Evolutionary conservation across 164 flowering plant species (phyloP).

Genomic region (Chloranthus sessilifolius): DNA sequence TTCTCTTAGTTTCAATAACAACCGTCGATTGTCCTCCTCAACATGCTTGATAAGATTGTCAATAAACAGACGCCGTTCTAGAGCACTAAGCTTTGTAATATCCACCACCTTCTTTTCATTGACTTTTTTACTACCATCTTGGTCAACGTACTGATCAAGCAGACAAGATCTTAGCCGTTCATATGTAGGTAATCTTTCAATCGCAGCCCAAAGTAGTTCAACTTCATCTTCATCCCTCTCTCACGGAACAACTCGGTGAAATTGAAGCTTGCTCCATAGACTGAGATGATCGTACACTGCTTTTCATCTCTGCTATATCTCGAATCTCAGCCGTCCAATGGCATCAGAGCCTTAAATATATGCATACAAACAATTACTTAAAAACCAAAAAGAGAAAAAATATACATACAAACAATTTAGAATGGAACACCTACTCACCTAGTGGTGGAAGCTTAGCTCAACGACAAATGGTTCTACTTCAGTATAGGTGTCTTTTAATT

Average conservation of each 20-base stretch:
- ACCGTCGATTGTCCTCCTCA: slow-evolving; percentile 42
- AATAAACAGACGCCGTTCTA: slow-evolving; percentile 40
- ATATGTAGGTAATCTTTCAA: slow-evolving; percentile 50
- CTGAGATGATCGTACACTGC: slow-evolving; percentile 49
- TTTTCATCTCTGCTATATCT: slow-evolving; percentile 50
- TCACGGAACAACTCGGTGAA: slow-evolving; percentile 23
- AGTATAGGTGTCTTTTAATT: too few species aligned
- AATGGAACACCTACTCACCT: too few species aligned
- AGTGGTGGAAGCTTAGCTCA: too few species aligned
- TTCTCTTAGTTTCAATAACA: slow-evolving; percentile 29
- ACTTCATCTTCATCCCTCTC: slow-evolving; percentile 27
- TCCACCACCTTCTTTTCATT: slow-evolving; percentile 2
- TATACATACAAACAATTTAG: too few species aligned
- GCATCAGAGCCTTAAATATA: too few species aligned
- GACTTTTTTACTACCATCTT: slow-evolving; percentile 10
- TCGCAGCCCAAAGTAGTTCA: slow-evolving; percentile 46
- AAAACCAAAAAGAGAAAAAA: too few species aligned
- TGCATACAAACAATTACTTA: too few species aligned
- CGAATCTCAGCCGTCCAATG: too few species aligned
- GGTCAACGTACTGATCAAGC: slow-evolving; percentile 13
- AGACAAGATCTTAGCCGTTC: slow-evolving; percentile 44
- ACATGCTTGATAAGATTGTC: slow-evolving; percentile 54
- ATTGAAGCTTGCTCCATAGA: too few species aligned
- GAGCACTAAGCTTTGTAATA: slow-evolving; percentile 16
- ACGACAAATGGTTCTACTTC: too few species aligned